Conservation (phyloP, 352 stramenopile species). For the Blastocystis hominis region DNA sequence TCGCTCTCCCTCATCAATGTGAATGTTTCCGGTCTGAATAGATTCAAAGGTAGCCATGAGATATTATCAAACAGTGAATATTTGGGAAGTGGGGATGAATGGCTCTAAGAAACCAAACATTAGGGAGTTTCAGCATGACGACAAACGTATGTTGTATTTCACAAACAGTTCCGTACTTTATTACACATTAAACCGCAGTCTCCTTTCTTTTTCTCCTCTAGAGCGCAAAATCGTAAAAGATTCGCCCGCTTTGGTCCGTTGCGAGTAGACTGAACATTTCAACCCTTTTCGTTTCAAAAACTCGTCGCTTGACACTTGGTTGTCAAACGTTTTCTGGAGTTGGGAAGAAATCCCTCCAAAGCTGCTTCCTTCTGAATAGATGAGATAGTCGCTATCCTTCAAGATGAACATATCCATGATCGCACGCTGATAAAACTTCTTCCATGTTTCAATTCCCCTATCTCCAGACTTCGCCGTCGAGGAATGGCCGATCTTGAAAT, state of each 20-base stretch:
- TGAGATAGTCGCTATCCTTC: conserved; percentile 41
- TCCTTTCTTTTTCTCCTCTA: not conserved
- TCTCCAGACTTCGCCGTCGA: not conserved
- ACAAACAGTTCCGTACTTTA: not conserved
- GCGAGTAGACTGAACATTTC: conserved; percentile 23
- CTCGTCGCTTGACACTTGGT: not conserved
- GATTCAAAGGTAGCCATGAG: not conserved
- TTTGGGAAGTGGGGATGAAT: not conserved
- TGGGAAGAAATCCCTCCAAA: not conserved
- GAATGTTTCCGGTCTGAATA: conserved; percentile 17
- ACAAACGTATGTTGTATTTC: not conserved
- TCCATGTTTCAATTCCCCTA: not conserved
- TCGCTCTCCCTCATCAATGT: not conserved
- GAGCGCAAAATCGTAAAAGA: not conserved
- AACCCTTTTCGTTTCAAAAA: not conserved
- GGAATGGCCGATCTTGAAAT: conserved; percentile 20
- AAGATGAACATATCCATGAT: conserved; percentile 21
- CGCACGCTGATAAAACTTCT: not conserved
- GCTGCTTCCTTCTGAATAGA: conserved; percentile 22
- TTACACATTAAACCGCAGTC: not conserved
- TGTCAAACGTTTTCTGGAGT: conserved; percentile 9
- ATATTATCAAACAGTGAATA: not conserved
- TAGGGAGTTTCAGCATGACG: not conserved
- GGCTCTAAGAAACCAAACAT: not conserved
- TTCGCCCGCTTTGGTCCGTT: not conserved